Evolutionary conservation across 352 stramenopile genomes (phyloP).

Genomic region (Elongisporangium undulatum): DNA sequence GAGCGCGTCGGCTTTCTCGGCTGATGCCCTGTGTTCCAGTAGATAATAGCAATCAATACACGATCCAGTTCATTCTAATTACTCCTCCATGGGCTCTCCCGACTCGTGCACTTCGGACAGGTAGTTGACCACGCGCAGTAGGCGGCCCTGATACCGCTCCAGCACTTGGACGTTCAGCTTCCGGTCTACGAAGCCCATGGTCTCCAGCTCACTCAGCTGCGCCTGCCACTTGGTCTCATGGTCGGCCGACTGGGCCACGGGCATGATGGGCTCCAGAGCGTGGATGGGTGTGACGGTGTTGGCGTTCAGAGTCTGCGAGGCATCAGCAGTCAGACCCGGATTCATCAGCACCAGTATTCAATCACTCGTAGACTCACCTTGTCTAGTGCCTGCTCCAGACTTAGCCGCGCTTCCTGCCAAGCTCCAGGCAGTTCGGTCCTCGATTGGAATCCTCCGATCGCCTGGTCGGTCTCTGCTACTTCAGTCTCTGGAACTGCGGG

Average conservation of each 20-base stretch:
- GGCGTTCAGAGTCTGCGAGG: slow-evolving; percentile 24
- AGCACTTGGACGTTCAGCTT: slow-evolving; percentile 64
- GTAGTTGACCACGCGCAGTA: slow-evolving; percentile 82
- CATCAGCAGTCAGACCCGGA: slow-evolving; percentile 3
- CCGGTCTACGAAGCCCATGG: slow-evolving; percentile 71
- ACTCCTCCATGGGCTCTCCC: slow-evolving; percentile 31
- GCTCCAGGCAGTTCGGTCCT: slow-evolving; percentile 18
- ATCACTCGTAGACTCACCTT: slow-evolving; percentile 18
- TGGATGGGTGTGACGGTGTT: slow-evolving; percentile 45
- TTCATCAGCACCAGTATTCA: neutral
- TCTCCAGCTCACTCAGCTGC: slow-evolving; percentile 55
- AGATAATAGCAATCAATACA: slow-evolving; percentile 1
- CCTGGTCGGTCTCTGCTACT: neutral
- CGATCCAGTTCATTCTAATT: slow-evolving; percentile 1
- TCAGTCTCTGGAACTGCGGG: neutral
- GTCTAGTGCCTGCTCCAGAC: slow-evolving; percentile 49
- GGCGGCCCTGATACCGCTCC: slow-evolving; percentile 74
- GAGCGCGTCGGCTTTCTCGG: slow-evolving; percentile 70
- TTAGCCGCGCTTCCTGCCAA: slow-evolving; percentile 42
- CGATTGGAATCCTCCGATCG: slow-evolving; percentile 5
- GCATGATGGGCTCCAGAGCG: slow-evolving; percentile 63
- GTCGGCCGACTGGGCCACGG: slow-evolving; percentile 36
- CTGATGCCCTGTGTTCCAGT: slow-evolving; percentile 13
- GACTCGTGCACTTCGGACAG: slow-evolving; percentile 52
- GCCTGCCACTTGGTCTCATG: slow-evolving; percentile 58